Percentiles rank a stretch among this genome's conserved stretches.
Conservation (phyloP, 1,284 basidiomycete genomes). For the Marasmius sp. region DNA sequence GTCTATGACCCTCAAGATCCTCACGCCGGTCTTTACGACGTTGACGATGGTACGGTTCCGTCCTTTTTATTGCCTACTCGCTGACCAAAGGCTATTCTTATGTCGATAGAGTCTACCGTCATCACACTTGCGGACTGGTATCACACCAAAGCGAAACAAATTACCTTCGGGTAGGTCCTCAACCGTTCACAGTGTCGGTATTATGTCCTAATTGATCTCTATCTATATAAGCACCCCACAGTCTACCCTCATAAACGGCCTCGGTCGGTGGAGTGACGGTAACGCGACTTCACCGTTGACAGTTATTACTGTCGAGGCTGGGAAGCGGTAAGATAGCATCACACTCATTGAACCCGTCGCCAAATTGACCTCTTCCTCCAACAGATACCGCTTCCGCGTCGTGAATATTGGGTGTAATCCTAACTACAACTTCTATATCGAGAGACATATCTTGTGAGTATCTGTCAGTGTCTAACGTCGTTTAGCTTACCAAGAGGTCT, state of each 20-base stretch:
- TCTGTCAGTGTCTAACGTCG: constrained; percentile 12
- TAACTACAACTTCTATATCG: constrained; percentile 33
- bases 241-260: constrained; percentile 45
- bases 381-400: constrained; percentile 37
- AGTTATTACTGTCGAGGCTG: constrained; percentile 27
- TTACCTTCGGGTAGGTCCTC: background rate
- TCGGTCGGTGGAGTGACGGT: constrained; percentile 24
- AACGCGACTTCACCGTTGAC: constrained; percentile 17
- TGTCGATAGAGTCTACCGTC: constrained; percentile 23
- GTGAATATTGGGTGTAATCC: constrained; percentile 46
- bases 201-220: background rate
- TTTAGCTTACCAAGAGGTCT: background rate
- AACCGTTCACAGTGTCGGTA: background rate
- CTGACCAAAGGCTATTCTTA: background rate
- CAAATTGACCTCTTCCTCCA: background rate
- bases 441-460: constrained; percentile 24
- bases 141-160: constrained; percentile 14
- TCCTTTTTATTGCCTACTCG: background rate
- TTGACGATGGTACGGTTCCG: constrained; percentile 38
- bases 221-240: constrained; percentile 25
- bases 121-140: constrained; percentile 35
- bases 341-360: background rate
- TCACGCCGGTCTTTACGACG: constrained; percentile 37
- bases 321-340: constrained; percentile 12
- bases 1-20: constrained; percentile 49